Conservation (phyloP, 2,329 filamentous ascomycete species). For the Neopestalotiopsis sp. region DNA sequence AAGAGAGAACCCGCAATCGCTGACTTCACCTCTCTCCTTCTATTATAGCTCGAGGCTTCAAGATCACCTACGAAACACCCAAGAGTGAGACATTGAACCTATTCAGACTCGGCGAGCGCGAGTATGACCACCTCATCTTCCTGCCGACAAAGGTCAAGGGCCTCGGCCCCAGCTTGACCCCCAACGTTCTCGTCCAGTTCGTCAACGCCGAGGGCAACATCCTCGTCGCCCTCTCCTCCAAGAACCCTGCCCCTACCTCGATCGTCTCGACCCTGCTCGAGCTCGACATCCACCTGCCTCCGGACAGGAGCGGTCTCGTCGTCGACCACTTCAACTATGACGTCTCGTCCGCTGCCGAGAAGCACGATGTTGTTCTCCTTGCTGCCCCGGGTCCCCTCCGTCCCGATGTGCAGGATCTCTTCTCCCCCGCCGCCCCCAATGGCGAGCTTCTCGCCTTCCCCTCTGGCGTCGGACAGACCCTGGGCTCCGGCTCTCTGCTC, state of each 20-base stretch:
- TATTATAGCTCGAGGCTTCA: conserved; percentile 76
- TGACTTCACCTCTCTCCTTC: not conserved
- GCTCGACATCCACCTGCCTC: conserved; percentile 85
- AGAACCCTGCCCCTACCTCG: conserved; percentile 70
- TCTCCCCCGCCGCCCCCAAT: conserved; percentile 63
- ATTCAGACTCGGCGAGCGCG: conserved; percentile 84
- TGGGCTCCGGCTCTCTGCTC: conserved; percentile 79
- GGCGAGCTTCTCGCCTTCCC: conserved; percentile 77
- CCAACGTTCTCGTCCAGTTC: conserved; percentile 87
- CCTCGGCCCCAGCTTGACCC: conserved; percentile 86
- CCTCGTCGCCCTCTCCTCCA: conserved; percentile 80
- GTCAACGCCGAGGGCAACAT: conserved; percentile 92
- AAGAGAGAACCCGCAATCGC: not conserved
- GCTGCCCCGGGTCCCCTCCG: conserved; percentile 70
- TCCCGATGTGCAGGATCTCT: conserved; percentile 77
- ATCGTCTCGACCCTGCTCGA: conserved; percentile 82
- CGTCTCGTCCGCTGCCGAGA: conserved; percentile 72
- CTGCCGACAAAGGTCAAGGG: conserved; percentile 92
- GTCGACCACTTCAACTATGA: conserved; percentile 98
- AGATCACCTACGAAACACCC: conserved; percentile 80
- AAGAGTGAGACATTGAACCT: conserved; percentile 79
- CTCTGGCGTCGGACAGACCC: conserved; percentile 76
- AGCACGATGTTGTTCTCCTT: conserved; percentile 87
- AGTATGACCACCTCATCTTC: conserved; percentile 89
- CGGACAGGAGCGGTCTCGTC: conserved; percentile 82